Conservation (phyloP, 2,329 filamentous ascomycete genomes). For the Colletotrichum nymphaeae region DNA sequence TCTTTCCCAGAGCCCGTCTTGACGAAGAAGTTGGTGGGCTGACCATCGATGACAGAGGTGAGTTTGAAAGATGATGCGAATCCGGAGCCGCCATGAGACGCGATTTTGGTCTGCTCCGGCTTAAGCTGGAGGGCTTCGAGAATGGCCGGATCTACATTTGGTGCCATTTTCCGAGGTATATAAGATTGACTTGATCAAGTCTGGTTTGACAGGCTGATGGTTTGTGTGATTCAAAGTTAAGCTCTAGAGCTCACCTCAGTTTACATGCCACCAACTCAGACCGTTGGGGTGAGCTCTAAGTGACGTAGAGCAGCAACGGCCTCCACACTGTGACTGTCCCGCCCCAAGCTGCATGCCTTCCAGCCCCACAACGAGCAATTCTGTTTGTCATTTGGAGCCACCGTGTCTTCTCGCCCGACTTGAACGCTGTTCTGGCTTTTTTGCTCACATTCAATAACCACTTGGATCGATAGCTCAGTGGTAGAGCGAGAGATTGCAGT, state of each 20-base stretch:
- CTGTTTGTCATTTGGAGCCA: neutral
- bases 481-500: constrained; percentile 37
- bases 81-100: constrained; percentile 73
- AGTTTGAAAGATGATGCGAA: constrained; percentile 76
- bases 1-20: constrained; percentile 73
- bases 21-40: constrained; percentile 72
- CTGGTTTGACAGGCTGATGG: neutral
- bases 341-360: neutral
- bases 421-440: accelerated
- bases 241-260: constrained; percentile 7
- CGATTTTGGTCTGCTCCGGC: constrained; percentile 63
- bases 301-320: constrained; percentile 26
- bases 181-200: neutral
- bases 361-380: constrained; percentile 21
- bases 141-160: constrained; percentile 71
- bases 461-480: constrained; percentile 36
- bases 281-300: constrained; percentile 21
- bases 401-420: constrained; percentile 7
- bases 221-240: neutral
- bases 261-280: neutral
- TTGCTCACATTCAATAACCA: neutral
- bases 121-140: constrained; percentile 70
- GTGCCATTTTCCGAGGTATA: constrained; percentile 18
- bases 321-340: constrained; percentile 3
- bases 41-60: constrained; percentile 57